Conservation (phyloP, 257 asterid genomes). For the Anisodus tanguticus region DNA sequence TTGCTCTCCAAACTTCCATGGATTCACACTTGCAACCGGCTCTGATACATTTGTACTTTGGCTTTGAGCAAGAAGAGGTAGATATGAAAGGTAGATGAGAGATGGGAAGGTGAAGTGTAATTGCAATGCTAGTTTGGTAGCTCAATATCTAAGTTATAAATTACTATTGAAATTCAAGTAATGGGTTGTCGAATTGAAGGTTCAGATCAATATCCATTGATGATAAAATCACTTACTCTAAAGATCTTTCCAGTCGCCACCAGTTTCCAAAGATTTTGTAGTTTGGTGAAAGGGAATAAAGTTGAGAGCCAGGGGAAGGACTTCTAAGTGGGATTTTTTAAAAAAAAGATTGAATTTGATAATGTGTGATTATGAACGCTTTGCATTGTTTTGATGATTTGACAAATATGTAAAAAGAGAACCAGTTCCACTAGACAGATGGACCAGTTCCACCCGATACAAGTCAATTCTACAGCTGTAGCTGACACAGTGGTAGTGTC, state of each 20-base stretch:
- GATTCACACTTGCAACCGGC: background rate
- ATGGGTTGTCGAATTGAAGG: background rate
- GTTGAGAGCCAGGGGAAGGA: background rate
- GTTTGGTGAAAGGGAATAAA: background rate
- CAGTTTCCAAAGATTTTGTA: background rate
- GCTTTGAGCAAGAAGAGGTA: background rate
- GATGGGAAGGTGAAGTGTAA: constrained; percentile 5
- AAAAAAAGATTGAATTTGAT: too few species aligned
- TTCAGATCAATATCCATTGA: background rate
- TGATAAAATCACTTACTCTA: background rate
- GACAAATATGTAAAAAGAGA: too few species aligned
- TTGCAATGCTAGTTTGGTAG: background rate
- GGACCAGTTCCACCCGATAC: too few species aligned
- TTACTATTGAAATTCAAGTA: background rate
- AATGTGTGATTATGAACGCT: too few species aligned
- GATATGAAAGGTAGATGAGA: background rate
- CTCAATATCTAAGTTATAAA: background rate
- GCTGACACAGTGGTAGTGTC: too few species aligned
- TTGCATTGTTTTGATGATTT: too few species aligned
- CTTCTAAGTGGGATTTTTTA: too few species aligned
- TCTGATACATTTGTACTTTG: background rate
- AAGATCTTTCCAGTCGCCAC: background rate
- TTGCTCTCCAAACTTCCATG: background rate
- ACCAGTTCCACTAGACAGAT: too few species aligned
- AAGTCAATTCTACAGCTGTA: too few species aligned